Evolutionary conservation across 352 stramenopile genomes (phyloP).

Genomic region (Plasmopara muralis): DNA sequence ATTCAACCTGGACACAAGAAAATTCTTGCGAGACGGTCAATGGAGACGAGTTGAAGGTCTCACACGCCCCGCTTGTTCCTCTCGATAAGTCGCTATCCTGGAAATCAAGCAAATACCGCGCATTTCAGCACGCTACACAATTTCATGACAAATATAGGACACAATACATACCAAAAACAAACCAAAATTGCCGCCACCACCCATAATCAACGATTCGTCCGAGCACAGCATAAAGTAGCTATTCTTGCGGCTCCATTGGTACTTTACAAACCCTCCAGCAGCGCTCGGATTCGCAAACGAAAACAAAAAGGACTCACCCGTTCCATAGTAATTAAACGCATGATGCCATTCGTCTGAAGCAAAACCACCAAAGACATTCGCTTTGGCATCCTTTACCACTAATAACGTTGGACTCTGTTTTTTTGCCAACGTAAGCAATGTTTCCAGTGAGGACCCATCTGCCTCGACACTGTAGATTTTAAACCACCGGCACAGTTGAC

Average conservation of each 20-base stretch:
- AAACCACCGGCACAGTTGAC: conserved; percentile 75
- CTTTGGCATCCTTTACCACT: conserved; percentile 70
- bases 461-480: conserved; percentile 72
- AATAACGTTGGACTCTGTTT: conserved; percentile 71
- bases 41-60: conserved; percentile 82
- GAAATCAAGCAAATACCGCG: not conserved
- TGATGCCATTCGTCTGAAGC: conserved; percentile 70
- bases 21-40: conserved; percentile 78
- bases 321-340: conserved; percentile 85
- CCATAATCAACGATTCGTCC: conserved; percentile 87
- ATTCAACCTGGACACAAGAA: conserved; percentile 67
- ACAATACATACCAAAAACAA: conserved; percentile 72
- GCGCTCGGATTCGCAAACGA: conserved; percentile 46
- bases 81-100: conserved; percentile 81
- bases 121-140: not conserved
- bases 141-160: not conserved
- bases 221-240: conserved; percentile 89
- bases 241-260: conserved; percentile 85
- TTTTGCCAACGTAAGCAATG: conserved; percentile 56
- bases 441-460: conserved; percentile 74
- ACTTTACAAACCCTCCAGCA: conserved; percentile 55
- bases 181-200: conserved; percentile 84
- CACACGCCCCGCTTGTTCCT: conserved; percentile 78
- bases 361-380: conserved; percentile 81
- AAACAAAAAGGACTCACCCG: conserved; percentile 86